These are phyloP conservation scores for Suillus ampliporus DNA, from an alignment of 768 basidiomycete genomes.

Conservation along the genomic window DNA sequence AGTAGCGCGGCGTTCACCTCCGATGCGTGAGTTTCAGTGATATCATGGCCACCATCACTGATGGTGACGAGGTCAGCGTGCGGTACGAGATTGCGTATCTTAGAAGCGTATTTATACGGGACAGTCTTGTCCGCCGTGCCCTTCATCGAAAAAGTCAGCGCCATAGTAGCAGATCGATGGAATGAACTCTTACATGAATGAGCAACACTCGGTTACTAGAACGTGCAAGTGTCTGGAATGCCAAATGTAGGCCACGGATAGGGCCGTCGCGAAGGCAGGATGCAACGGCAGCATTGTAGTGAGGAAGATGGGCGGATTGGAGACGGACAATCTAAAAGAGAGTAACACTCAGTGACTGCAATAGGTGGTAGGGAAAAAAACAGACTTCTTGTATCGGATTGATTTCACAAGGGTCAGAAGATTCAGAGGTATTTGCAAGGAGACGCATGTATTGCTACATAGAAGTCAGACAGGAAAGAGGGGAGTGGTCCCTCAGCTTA, in stretches of 20 bases:
- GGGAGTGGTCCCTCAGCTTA: slow-evolving; percentile 36
- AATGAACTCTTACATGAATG: slow-evolving; percentile 57
- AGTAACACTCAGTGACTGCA: not conserved
- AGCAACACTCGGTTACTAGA: slow-evolving; percentile 58
- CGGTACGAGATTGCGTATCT: slow-evolving; percentile 37
- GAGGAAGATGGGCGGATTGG: slow-evolving; percentile 76
- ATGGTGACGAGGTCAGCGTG: slow-evolving; percentile 37
- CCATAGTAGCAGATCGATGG: too few relatives aligned
- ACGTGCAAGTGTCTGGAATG: slow-evolving; percentile 58
- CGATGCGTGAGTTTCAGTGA: slow-evolving; percentile 37
- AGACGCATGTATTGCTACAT: slow-evolving; percentile 57
- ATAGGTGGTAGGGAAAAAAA: not conserved
- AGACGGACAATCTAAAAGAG: slow-evolving; percentile 68
- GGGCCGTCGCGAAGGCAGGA: slow-evolving; percentile 78
- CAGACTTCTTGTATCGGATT: slow-evolving; percentile 52
- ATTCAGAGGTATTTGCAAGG: slow-evolving; percentile 45
- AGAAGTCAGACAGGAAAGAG: not conserved
- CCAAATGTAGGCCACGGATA: slow-evolving; percentile 60
- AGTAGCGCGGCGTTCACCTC: slow-evolving; percentile 37
- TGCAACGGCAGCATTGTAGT: slow-evolving; percentile 78
- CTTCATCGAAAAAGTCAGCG: slow-evolving; percentile 17
- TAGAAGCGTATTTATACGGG: slow-evolving; percentile 37
- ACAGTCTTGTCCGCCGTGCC: slow-evolving; percentile 41
- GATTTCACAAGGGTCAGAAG: slow-evolving; percentile 22
- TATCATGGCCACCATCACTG: slow-evolving; percentile 34